Evolutionary conservation across 352 stramenopile species (phyloP), one percentile per base, ranked within the genome.

Genomic region (Globisporangium uncinulatum): DNA sequence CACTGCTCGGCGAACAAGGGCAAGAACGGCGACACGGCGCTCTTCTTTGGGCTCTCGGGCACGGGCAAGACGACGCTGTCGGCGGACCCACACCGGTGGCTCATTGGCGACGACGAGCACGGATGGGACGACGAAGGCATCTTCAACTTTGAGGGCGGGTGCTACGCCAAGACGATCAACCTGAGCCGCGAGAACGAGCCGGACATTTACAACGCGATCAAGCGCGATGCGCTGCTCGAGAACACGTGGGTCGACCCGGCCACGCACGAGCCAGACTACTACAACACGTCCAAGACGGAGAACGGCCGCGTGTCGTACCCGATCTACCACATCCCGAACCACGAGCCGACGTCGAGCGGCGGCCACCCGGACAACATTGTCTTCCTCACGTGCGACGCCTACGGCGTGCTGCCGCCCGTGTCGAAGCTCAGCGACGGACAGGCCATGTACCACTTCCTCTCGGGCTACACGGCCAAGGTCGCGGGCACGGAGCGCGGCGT

Each of bases 121-220:
- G 95, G 96, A 56, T 99, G 96, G 96, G 95, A 99, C 66, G 86
- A 99, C 58, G 77, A 98, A 63, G 97, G 96, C 41, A 90, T 99
- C 54, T 99, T 98, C 79, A 99, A 99, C 83, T 99, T 99, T 70
- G 97, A 99, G 70, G 97, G 97, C 65, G 97, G 97, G 34, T 99
- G 97, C 80, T 99, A 99, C 72, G 97, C 97, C 62, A 99, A 99
- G 86, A 98, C 95, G n/a, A 98, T 99, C 75, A 96, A 99, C 67
- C 76, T 99, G 57, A 89, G 72, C 51, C 70, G 87, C 53, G 84
- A 97, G 73, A 98, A 97, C 66, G 97, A 99, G 70, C 97, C 96
- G 31, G 95, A 99, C 67, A 99, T 99, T 61, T 99, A 97, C 78
- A 81, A 91, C 56, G 97, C 97, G 51, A 99, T 99, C 74, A 91